A percentile compares a stretch with the other conserved stretches of the same genome.
Conservation (phyloP, 768 basidiomycete species). For the Podaxis sp. region DNA sequence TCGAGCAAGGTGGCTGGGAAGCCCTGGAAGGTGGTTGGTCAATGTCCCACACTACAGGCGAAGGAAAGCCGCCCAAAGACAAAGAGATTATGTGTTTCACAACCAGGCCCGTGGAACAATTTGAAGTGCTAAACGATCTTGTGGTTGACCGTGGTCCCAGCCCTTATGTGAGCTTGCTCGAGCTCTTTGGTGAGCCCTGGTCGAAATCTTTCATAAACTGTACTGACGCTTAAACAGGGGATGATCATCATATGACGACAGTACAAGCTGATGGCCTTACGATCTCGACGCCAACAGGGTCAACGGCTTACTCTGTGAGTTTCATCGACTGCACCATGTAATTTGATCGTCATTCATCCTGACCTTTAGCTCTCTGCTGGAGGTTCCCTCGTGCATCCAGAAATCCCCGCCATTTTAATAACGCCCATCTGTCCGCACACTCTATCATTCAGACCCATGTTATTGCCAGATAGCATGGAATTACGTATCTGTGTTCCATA, state of each 20-base stretch:
- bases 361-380: slow-evolving; percentile 80
- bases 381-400: slow-evolving; percentile 95
- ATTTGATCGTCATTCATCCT: slow-evolving; percentile 12
- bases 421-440: slow-evolving; percentile 99
- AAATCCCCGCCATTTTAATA: slow-evolving; percentile 94
- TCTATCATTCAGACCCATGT: slow-evolving; percentile 97
- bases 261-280: slow-evolving; percentile 97
- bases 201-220: neutral
- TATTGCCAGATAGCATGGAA: slow-evolving; percentile 98
- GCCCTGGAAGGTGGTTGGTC: slow-evolving; percentile 81
- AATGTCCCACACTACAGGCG: slow-evolving; percentile 28
- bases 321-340: slow-evolving; percentile 5
- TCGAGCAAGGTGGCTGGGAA: slow-evolving; percentile 94
- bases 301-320: slow-evolving; percentile 94
- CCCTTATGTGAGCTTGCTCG: slow-evolving; percentile 93
- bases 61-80: slow-evolving; percentile 64
- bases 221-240: slow-evolving; percentile 52
- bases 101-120: slow-evolving; percentile 91
- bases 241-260: slow-evolving; percentile 99
- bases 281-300: slow-evolving; percentile 96
- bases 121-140: slow-evolving; percentile 94
- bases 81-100: slow-evolving; percentile 99
- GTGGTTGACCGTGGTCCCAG: slow-evolving; percentile 98
- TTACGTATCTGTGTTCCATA: slow-evolving; percentile 98
- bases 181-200: slow-evolving; percentile 82